Base-by-base conservation (phyloP, 495 filamentous ascomycete species). In the Hypoxylon lienhwacheense region DNA sequence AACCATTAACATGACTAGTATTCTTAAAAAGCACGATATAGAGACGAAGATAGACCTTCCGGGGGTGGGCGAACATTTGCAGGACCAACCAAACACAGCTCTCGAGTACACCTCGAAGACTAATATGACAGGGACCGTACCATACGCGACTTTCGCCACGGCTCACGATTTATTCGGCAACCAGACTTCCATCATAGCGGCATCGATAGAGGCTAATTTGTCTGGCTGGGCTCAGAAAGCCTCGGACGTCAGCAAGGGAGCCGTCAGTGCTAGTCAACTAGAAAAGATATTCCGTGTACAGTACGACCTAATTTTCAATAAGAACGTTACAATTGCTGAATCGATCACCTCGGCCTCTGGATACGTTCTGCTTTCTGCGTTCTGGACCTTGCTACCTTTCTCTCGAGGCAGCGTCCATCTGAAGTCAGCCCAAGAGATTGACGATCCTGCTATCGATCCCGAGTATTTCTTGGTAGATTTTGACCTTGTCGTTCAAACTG, bases 61-160 rank as follows among this genome's bases (percentile, higher is more conserved):
- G 1, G 66, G 63, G 31, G 78, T 79, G 6, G 77, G 79, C 7
- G 75, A 77, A 48, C 75, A 81, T 55, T 51, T 80, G 2, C 76
- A 78, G 58, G 75, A 81, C 14, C 76, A 79, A 17, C 59, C 67
- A 16, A 68, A 65, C 26, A 64, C 46, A 4, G 24, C 12, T 26
- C 35, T 70, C 22, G 41, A 37, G 10, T 62, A 54, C 25, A 47
- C 33, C 19, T 52, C 37, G 7, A 61, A 29, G 17, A 22, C 11
- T 10, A 53, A 53, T 26, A 10, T 31, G 2, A 58, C 53, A 8
- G 59, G 57, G 16, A 63, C 22, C 35, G 50, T 39, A 12, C 63
- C 49, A 4, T 66, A 63, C 63, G 68, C 7, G 61, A 70, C 47
- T 33, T 79, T 53, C 65, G 70, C 36, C 51, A 76, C 45, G 19